Evolutionary conservation across 805 yeast genomes (phyloP).

Genomic region (Wickerhamomyces bovis): DNA sequence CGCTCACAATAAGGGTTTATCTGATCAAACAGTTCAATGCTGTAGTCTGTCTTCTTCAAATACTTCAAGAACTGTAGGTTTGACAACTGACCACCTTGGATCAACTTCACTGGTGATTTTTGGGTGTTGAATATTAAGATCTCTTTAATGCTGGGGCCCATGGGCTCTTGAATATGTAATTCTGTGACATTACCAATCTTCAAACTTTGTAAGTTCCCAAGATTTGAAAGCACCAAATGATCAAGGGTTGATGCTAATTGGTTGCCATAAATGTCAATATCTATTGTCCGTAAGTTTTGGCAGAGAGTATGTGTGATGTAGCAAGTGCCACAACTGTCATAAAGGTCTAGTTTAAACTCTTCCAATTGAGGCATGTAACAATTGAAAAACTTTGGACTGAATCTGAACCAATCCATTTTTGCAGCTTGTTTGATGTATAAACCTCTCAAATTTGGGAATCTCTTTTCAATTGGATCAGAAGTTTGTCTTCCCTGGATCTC

Average conservation of each 20-base stretch:
- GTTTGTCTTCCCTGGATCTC: background rate
- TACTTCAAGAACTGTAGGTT: background rate
- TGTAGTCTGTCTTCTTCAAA: background rate
- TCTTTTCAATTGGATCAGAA: background rate
- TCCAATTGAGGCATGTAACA: background rate
- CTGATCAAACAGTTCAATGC: background rate
- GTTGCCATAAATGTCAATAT: background rate
- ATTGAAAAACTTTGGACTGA: background rate
- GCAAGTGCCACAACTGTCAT: background rate
- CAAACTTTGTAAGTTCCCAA: background rate
- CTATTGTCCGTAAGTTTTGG: background rate
- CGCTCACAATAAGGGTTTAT: background rate
- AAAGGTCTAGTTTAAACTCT: background rate
- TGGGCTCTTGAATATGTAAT: background rate
- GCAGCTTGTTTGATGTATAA: background rate
- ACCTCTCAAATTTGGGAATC: background rate
- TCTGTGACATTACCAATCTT: background rate
- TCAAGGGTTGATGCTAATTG: background rate
- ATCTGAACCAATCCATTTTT: background rate
- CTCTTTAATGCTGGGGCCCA: background rate
- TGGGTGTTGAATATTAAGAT: background rate
- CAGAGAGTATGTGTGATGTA: background rate
- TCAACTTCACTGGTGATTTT: background rate
- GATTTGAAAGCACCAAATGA: background rate
- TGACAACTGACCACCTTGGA: background rate